Conservation (phyloP, 1,284 basidiomycete genomes). For the Leccinum solheimii region DNA sequence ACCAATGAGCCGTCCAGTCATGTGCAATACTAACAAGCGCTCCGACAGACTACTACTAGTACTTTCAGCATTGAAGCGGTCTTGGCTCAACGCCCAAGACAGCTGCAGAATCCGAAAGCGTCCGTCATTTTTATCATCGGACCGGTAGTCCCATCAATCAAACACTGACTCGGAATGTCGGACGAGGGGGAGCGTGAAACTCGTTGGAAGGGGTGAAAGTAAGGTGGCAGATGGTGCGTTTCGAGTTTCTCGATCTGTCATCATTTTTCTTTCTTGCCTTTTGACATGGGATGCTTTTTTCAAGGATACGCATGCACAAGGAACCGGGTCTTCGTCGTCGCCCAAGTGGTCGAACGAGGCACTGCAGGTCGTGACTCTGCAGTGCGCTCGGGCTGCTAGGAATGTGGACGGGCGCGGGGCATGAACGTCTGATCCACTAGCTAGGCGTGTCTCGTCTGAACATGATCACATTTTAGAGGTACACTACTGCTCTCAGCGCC, state of each 20-base stretch:
- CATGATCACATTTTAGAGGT: too few relatives aligned
- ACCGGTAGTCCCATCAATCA: too few relatives aligned
- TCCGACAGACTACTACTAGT: too few relatives aligned
- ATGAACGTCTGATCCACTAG: slow-evolving; percentile 43
- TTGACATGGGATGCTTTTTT: slow-evolving; percentile 3
- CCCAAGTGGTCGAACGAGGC: slow-evolving; percentile 56
- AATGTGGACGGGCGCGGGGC: slow-evolving; percentile 59
- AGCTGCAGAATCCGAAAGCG: too few relatives aligned
- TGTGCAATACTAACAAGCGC: too few relatives aligned
- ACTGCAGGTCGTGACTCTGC: slow-evolving; percentile 54
- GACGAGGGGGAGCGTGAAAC: slow-evolving; percentile 44
- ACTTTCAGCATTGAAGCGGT: too few relatives aligned
- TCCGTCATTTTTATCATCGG: too few relatives aligned
- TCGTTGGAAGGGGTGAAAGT: slow-evolving; percentile 51
- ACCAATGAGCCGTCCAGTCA: too few relatives aligned
- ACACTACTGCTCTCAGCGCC: too few relatives aligned
- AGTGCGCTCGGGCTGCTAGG: slow-evolving; percentile 54
- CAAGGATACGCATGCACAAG: slow-evolving; percentile 32
- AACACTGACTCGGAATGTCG: too few relatives aligned
- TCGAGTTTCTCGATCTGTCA: neutral
- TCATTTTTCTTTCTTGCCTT: neutral
- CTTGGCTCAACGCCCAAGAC: too few relatives aligned
- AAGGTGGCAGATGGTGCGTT: slow-evolving; percentile 53
- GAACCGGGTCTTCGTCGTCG: slow-evolving; percentile 12
- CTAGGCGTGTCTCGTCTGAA: too few relatives aligned